These are phyloP conservation scores for Tetrahymena thermophila DNA, from an alignment of 73 alveolate genomes.

Conservation along the genomic window DNA sequence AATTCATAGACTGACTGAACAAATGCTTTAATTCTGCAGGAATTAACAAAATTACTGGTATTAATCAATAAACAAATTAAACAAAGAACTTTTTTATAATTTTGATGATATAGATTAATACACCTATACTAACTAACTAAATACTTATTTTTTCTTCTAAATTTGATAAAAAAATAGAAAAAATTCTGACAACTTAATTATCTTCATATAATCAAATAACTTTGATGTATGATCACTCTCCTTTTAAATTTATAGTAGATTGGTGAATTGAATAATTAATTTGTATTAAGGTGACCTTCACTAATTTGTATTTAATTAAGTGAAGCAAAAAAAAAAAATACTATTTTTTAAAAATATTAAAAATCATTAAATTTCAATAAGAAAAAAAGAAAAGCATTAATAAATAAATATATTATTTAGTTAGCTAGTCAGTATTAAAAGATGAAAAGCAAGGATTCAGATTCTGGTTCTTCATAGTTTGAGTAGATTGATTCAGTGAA, in stretches of 20 bases:
- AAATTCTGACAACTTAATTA: neutral
- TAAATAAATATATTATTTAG: too few species aligned
- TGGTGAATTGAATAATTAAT: neutral
- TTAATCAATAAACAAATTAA: too few species aligned
- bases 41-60: neutral
- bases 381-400: neutral
- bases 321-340: neutral
- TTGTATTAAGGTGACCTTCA: neutral
- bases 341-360: neutral
- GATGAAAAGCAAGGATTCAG: neutral
- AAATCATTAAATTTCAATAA: neutral
- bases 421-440: neutral
- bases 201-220: too few species aligned
- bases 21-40: neutral
- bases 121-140: too few species aligned
- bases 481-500: neutral
- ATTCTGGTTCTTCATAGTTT: neutral
- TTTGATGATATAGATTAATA: neutral
- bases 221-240: too few species aligned
- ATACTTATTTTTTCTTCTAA: too few species aligned
- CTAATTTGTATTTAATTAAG: neutral
- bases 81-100: neutral
- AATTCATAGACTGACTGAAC: neutral
- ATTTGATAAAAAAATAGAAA: neutral
- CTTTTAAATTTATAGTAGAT: too few species aligned